Percentiles rank a stretch among this genome's conserved stretches.
phyloP scores from a whole-genome alignment of 2,329 filamentous ascomycete species.

The Penicillium sp. region DNA sequence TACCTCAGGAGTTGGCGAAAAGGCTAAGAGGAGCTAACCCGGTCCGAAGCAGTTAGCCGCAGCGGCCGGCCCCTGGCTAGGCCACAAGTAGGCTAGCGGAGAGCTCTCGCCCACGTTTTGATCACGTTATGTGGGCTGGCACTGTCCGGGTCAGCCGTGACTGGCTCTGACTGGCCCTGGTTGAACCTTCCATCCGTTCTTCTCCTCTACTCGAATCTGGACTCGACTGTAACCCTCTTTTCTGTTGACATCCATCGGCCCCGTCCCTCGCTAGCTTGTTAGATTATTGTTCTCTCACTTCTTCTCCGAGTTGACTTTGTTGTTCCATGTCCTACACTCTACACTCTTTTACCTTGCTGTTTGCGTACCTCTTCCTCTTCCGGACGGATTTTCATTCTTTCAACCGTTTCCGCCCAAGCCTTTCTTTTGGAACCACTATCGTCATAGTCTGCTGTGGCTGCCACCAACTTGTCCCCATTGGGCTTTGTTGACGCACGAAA shows the following conservation, averaged over 20 bases:
- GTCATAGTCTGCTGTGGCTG: conserved; percentile 18
- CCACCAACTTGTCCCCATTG: conserved; percentile 9
- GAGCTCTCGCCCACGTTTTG: background rate
- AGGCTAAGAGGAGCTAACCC: background rate
- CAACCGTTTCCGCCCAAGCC: background rate
- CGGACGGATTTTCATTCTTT: background rate
- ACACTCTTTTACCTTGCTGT: background rate
- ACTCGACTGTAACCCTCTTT: conserved; percentile 7
- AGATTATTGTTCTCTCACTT: conserved; percentile 5
- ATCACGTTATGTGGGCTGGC: background rate
- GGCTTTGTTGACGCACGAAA: conserved; percentile 1
- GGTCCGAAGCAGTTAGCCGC: conserved; percentile 5
- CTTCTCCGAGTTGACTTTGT: background rate
- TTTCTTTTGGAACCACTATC: conserved; percentile 5
- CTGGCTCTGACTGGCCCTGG: background rate
- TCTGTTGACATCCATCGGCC: conserved; percentile 7
- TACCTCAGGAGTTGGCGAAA: background rate
- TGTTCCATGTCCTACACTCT: conserved; percentile 1
- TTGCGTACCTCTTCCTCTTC: background rate
- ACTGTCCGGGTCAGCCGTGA: background rate
- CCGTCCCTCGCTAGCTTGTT: background rate
- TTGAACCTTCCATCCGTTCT: conserved; percentile 1
- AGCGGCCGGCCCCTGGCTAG: conserved; percentile 24
- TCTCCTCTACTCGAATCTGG: conserved; percentile 15
- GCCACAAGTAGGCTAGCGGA: conserved; percentile 4